phyloP scores from a whole-genome alignment of 352 stramenopile genomes.

The Pythium brachiatum region DNA sequence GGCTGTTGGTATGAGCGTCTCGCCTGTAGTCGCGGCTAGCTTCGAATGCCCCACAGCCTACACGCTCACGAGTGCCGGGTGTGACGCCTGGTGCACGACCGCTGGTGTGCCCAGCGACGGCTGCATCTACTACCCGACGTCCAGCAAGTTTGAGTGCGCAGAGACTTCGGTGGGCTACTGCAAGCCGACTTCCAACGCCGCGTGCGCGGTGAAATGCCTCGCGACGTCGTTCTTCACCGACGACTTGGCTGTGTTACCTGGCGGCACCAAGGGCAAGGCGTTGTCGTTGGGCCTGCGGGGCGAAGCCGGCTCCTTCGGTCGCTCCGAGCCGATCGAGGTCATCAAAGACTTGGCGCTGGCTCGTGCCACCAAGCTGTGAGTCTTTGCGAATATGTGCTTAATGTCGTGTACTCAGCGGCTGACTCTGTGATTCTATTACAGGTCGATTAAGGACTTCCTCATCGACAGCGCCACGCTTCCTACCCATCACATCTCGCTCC shows the following conservation, averaged over 20 bases:
- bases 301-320: slow-evolving; percentile 13
- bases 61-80: slow-evolving; percentile 21
- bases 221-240: slow-evolving; percentile 16
- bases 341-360: slow-evolving; percentile 15
- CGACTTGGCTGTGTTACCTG: background rate
- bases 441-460: slow-evolving; percentile 21
- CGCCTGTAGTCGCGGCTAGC: background rate
- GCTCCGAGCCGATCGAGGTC: slow-evolving; percentile 16
- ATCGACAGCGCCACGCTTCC: background rate
- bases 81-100: slow-evolving; percentile 15
- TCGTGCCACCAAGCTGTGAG: slow-evolving; percentile 19
- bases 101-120: slow-evolving; percentile 9
- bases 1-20: background rate
- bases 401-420: background rate
- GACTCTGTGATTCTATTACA: background rate
- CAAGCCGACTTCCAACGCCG: slow-evolving; percentile 5
- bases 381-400: background rate
- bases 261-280: slow-evolving; percentile 10
- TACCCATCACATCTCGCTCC: slow-evolving; percentile 17
- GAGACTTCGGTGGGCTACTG: slow-evolving; percentile 24
- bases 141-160: slow-evolving; percentile 12
- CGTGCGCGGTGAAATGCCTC: slow-evolving; percentile 21
- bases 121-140: slow-evolving; percentile 23
- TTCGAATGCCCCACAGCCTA: slow-evolving; percentile 18
- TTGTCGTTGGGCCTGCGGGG: slow-evolving; percentile 20